Conservation (phyloP, 352 stramenopile genomes). For the Phytophthora ramorum region DNA sequence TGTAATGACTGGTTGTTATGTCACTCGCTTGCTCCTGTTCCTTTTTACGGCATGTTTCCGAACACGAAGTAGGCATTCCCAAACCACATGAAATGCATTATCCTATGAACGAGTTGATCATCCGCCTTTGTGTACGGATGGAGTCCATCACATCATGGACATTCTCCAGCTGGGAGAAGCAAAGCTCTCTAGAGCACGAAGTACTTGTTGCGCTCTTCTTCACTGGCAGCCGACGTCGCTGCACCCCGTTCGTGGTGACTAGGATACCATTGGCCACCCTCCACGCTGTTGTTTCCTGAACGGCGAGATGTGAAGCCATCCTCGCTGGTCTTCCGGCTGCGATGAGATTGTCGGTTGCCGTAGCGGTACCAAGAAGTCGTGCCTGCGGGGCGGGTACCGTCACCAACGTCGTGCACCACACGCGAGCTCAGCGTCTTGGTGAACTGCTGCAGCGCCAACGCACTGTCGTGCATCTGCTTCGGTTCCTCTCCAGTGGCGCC, state of each 20-base stretch:
- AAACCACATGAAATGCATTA: slow-evolving; percentile 37
- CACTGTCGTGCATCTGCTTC: slow-evolving; percentile 62
- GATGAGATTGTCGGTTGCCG: slow-evolving; percentile 70
- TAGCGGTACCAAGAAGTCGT: slow-evolving; percentile 82
- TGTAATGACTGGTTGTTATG: slow-evolving; percentile 49
- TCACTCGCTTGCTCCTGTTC: slow-evolving; percentile 10
- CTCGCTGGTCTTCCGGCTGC: slow-evolving; percentile 72
- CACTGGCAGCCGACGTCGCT: slow-evolving; percentile 50
- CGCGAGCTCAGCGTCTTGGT: slow-evolving; percentile 83
- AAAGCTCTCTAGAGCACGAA: slow-evolving; percentile 74
- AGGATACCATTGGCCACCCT: slow-evolving; percentile 53
- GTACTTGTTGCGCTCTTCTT: slow-evolving; percentile 86
- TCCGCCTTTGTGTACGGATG: slow-evolving; percentile 24
- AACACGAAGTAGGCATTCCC: slow-evolving; percentile 3
- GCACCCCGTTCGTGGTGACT: slow-evolving; percentile 46
- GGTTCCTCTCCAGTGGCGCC: slow-evolving; percentile 47
- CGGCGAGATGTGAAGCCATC: slow-evolving; percentile 52
- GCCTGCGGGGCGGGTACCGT: slow-evolving; percentile 44
- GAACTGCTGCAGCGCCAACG: slow-evolving; percentile 83
- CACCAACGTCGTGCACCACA: slow-evolving; percentile 64
- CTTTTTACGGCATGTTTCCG: neutral
- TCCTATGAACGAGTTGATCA: slow-evolving; percentile 21
- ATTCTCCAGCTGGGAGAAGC: slow-evolving; percentile 4
- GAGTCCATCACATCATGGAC: neutral
- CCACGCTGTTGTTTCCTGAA: slow-evolving; percentile 73